These are phyloP conservation scores for Debaryomycetaceae sp. DNA, from an alignment of 1,139 yeast genomes.

Conservation along the genomic window DNA sequence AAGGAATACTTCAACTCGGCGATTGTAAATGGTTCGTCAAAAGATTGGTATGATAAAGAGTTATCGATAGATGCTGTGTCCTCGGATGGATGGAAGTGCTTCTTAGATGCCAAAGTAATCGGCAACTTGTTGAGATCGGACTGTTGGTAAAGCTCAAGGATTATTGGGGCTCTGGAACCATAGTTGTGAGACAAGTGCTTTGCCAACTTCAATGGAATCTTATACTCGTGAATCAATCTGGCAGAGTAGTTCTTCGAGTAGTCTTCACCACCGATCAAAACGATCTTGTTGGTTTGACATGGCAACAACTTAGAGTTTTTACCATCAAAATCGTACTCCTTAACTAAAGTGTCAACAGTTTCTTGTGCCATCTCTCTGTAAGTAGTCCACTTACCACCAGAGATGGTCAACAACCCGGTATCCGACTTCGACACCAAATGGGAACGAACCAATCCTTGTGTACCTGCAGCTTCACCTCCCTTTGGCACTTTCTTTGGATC, in stretches of 20 bases:
- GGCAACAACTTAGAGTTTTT: conserved; percentile 36
- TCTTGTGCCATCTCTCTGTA: conserved; percentile 98
- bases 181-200: conserved; percentile 81
- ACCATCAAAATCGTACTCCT: conserved; percentile 41
- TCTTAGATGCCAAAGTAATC: conserved; percentile 51
- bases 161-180: conserved; percentile 84
- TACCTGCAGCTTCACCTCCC: conserved; percentile 42
- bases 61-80: conserved; percentile 30
- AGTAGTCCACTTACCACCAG: conserved; percentile 99
- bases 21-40: conserved; percentile 85
- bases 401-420: conserved; percentile 78
- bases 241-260: conserved; percentile 68
- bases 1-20: conserved; percentile 87
- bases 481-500: conserved; percentile 67
- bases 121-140: conserved; percentile 59
- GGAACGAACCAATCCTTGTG: conserved; percentile 87
- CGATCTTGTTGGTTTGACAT: conserved; percentile 61
- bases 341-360: conserved; percentile 74
- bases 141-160: conserved; percentile 60
- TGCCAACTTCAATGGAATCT: conserved; percentile 73
- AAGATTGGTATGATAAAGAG: conserved; percentile 45
- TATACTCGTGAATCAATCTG: conserved; percentile 76
- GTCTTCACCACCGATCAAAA: conserved; percentile 74
- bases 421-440: conserved; percentile 74
- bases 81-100: conserved; percentile 32